Evolutionary conservation across 2,329 filamentous ascomycete species (phyloP).

Genomic region (Aspergillus pseudoterreus): DNA sequence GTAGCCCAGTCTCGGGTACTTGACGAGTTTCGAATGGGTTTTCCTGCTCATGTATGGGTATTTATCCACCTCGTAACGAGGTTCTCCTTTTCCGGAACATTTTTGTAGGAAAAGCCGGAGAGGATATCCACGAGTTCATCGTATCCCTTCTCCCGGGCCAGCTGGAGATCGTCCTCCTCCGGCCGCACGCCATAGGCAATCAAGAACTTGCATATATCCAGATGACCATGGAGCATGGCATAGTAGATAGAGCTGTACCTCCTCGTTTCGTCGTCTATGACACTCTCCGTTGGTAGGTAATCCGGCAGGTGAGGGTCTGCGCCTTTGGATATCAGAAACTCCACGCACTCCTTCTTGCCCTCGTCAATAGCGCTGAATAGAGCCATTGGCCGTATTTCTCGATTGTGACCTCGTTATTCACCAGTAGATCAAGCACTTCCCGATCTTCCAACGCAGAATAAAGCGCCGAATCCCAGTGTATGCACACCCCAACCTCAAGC

Average conservation of each 20-base stretch:
- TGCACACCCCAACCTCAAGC: neutral
- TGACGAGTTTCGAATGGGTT: too few species aligned
- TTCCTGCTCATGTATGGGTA: neutral
- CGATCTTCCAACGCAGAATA: neutral
- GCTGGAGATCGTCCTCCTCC: neutral
- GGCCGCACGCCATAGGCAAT: neutral
- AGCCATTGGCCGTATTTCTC: slow-evolving; percentile 1
- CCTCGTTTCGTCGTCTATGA: neutral
- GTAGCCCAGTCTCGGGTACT: too few species aligned
- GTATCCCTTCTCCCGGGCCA: neutral
- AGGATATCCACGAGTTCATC: slow-evolving; percentile 2
- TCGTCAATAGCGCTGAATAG: neutral
- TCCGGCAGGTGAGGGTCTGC: neutral
- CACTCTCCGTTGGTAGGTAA: neutral
- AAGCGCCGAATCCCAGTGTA: slow-evolving; percentile 1
- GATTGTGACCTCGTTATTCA: neutral
- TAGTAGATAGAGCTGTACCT: neutral
- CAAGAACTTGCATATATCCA: neutral
- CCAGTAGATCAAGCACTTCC: neutral
- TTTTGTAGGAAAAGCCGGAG: neutral
- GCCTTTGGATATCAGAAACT: slow-evolving; percentile 2
- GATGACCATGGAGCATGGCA: neutral
- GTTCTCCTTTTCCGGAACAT: neutral
- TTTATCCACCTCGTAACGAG: neutral
- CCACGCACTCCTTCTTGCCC: slow-evolving; percentile 1